Evolutionary conservation across 768 basidiomycete species (phyloP), one percentile per base, ranked within the genome.

Genomic region (Phanerodontia chrysosporium): DNA sequence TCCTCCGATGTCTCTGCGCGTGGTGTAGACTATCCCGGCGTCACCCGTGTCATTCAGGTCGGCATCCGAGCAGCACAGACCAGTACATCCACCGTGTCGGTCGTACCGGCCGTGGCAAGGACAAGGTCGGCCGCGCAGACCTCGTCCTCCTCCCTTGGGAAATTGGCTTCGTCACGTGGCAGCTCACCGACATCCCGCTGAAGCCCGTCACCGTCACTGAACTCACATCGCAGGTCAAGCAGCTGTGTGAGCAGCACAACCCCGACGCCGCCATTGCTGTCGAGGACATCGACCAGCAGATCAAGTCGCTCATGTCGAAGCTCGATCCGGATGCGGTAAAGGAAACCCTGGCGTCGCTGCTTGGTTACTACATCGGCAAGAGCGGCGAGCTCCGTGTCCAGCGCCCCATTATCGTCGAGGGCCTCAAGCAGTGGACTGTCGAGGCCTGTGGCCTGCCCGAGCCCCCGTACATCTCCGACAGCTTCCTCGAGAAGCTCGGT

Each of bases 21-120:
- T 58, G 92, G 92, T 16, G 82, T 95, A 46, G 92, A 96, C 70
- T 96, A 95, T 69, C 92, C 92, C 8, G 84, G 83, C 21, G 90
- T 95, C 22, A 92, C 91, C 0, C 85, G 94, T 39, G 89, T 95
- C 61, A 89, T 98, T 63, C 97, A 98, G 70, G 78, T 99, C 52
- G 95, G 96, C 52, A 77, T 90, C 7, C 95, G 96, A 69, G 74
- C 6, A 77, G 73, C 0, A 72, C 81, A 10, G 88, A 92, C 22
- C 82, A 86, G 63, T 96, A 97, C 69, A 77, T 94, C 51, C 92
- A 95, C 64, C 88, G 95, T 58, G 83, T 96, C 45, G 90, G 91
- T 2, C 81, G 93, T 56, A 92, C 94, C 0, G 92, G 90, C 22
- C 84, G 93, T 63, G 89, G 83, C 8, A 70, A 68, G 10, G 70